Evolutionary conservation across 1,139 yeast genomes (phyloP).

Genomic region (Protomyces arabidopsidicola): DNA sequence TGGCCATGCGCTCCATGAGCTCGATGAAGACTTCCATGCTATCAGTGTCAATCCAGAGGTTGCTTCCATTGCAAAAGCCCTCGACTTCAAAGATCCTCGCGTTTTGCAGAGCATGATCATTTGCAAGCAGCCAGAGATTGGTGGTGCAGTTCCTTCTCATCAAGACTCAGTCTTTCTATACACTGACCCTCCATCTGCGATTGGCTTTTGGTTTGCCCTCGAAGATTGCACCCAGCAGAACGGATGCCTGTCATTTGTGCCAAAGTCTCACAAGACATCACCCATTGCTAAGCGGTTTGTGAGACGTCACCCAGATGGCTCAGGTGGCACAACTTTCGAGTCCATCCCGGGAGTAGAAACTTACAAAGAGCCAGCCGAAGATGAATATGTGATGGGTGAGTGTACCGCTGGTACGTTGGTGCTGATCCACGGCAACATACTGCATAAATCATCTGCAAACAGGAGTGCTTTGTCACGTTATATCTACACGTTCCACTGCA

Average conservation of each 20-base stretch:
- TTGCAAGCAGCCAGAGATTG: constrained; percentile 69
- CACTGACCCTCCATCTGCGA: constrained; percentile 65
- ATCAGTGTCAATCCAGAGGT: constrained; percentile 54
- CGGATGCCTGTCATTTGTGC: constrained; percentile 69
- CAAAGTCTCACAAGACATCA: constrained; percentile 62
- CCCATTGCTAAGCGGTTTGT: constrained; percentile 65
- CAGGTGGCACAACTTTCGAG: constrained; percentile 49
- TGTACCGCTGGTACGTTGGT: constrained; percentile 55
- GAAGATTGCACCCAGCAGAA: constrained; percentile 65
- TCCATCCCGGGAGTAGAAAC: constrained; percentile 30
- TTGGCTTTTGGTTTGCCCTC: constrained; percentile 80
- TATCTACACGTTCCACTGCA: constrained; percentile 76
- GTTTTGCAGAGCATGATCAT: constrained; percentile 77
- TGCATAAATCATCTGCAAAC: constrained; percentile 68
- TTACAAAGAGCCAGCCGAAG: constrained; percentile 33
- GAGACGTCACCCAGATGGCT: constrained; percentile 45
- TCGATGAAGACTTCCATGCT: constrained; percentile 48
- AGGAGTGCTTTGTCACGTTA: constrained; percentile 54
- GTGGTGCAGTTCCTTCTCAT: constrained; percentile 75
- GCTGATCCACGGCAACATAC: constrained; percentile 62
- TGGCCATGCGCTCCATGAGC: constrained; percentile 70
- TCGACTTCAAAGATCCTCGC: constrained; percentile 59
- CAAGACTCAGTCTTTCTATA: constrained; percentile 70
- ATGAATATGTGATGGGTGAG: constrained; percentile 50
- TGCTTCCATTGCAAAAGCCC: constrained; percentile 49